These are phyloP conservation scores for Beauveria caledonica DNA, from an alignment of 2,329 filamentous ascomycete species.

Conservation along the genomic window DNA sequence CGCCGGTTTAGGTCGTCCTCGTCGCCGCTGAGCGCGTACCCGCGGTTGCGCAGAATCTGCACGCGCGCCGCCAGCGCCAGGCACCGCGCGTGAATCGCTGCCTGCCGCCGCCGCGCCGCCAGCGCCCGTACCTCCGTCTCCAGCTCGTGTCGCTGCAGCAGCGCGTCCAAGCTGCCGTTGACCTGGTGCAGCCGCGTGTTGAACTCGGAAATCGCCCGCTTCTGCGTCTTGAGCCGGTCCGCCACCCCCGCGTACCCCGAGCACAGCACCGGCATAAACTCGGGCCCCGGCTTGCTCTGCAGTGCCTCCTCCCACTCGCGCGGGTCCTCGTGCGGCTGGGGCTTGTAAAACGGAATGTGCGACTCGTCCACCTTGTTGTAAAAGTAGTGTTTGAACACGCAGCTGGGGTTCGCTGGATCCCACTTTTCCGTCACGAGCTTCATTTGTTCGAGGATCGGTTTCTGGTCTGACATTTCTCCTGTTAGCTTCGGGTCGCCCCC, in stretches of 20 bases:
- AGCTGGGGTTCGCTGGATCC: slow-evolving; percentile 59
- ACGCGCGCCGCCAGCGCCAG: slow-evolving; percentile 69
- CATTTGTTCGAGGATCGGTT: slow-evolving; percentile 68
- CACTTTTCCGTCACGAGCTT: slow-evolving; percentile 63
- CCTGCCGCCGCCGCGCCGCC: slow-evolving; percentile 64
- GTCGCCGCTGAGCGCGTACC: slow-evolving; percentile 70
- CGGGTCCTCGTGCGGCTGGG: slow-evolving; percentile 60
- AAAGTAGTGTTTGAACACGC: slow-evolving; percentile 74
- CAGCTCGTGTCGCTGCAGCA: slow-evolving; percentile 70
- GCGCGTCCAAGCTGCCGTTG: slow-evolving; percentile 62
- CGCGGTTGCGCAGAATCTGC: slow-evolving; percentile 71
- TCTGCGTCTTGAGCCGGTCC: slow-evolving; percentile 64
- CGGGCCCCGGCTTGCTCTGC: slow-evolving; percentile 66
- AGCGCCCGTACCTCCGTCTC: slow-evolving; percentile 65
- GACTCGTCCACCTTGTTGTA: slow-evolving; percentile 76
- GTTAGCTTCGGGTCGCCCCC: neutral
- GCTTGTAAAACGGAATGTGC: slow-evolving; percentile 68
- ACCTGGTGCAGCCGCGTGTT: slow-evolving; percentile 70
- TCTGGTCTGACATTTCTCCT: slow-evolving; percentile 42
- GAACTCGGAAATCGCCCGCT: slow-evolving; percentile 59
- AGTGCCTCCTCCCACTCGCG: slow-evolving; percentile 79
- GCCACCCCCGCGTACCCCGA: slow-evolving; percentile 66
- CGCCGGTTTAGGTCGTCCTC: slow-evolving; percentile 73
- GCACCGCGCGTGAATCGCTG: slow-evolving; percentile 63
- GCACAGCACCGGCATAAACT: slow-evolving; percentile 69